A percentile compares a stretch with the other conserved stretches of the same genome.
phyloP scores from a whole-genome alignment of 192 early-diverging fungal species.

The Thamnidium elegans region DNA sequence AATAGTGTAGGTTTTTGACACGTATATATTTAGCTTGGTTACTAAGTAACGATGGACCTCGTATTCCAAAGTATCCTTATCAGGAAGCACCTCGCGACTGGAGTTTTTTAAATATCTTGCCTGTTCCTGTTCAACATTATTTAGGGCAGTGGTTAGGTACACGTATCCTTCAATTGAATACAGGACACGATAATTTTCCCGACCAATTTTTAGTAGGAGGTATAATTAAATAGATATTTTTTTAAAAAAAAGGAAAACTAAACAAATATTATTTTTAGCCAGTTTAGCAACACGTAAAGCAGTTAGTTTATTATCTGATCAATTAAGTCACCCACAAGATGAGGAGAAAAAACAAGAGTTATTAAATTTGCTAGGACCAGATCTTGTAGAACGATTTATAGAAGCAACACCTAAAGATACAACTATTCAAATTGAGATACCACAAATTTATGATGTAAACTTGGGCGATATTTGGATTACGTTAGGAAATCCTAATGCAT shows the following conservation, averaged over 20 bases:
- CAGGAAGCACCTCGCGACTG: slow-evolving; percentile 38
- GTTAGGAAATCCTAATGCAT: slow-evolving; percentile 35
- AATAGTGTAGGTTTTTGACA: neutral
- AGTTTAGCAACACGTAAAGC: slow-evolving; percentile 22
- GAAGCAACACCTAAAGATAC: slow-evolving; percentile 20
- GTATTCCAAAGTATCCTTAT: slow-evolving; percentile 48
- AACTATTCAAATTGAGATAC: slow-evolving; percentile 34
- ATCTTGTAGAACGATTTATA: slow-evolving; percentile 36
- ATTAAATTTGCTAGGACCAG: slow-evolving; percentile 36
- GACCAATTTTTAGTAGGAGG: slow-evolving; percentile 52
- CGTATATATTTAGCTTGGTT: slow-evolving; percentile 21
- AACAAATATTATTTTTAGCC: slow-evolving; percentile 10
- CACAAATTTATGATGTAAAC: slow-evolving; percentile 45
- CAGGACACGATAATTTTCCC: slow-evolving; percentile 42
- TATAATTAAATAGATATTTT: neutral
- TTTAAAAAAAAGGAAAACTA: no score
- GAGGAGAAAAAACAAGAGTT: neutral
- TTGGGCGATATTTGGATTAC: slow-evolving; percentile 50
- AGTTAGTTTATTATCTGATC: slow-evolving; percentile 11
- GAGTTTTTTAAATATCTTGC: slow-evolving; percentile 38
- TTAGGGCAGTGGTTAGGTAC: slow-evolving; percentile 41
- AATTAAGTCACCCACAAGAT: slow-evolving; percentile 4
- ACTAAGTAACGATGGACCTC: slow-evolving; percentile 17
- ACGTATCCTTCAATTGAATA: slow-evolving; percentile 44
- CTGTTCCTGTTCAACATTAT: slow-evolving; percentile 37